phyloP scores from a whole-genome alignment of 371 early-diverging fungal genomes.

The Mucor plumbeus region DNA sequence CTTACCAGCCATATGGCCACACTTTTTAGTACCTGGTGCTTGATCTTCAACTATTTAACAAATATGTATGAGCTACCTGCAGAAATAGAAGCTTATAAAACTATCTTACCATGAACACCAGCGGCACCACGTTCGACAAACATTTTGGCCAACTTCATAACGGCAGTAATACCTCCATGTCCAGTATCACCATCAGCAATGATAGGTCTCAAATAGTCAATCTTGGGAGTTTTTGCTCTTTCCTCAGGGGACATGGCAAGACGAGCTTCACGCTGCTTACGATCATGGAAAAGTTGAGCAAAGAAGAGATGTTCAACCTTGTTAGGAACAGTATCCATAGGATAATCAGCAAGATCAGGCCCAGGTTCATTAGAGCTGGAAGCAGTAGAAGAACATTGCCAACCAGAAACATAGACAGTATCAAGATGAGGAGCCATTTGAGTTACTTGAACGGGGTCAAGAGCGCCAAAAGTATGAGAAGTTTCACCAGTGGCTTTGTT shows the following conservation, averaged over 20 bases:
- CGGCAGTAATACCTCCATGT: constrained; percentile 94
- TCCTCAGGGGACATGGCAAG: constrained; percentile 69
- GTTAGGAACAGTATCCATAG: constrained; percentile 98
- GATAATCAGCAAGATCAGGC: constrained; percentile 98
- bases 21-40: constrained; percentile 96
- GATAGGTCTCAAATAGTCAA: constrained; percentile 95
- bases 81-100: neutral
- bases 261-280: constrained; percentile 94
- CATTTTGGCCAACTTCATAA: constrained; percentile 94
- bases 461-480: constrained; percentile 93
- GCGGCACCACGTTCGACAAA: constrained; percentile 95
- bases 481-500: constrained; percentile 83
- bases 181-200: constrained; percentile 99
- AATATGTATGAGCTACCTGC: neutral
- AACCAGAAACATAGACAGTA: constrained; percentile 97
- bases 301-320: constrained; percentile 98
- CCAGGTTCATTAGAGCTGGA: constrained; percentile 98
- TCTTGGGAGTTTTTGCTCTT: constrained; percentile 74
- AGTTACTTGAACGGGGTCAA: constrained; percentile 94
- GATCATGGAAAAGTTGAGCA: constrained; percentile 98
- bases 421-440: constrained; percentile 98
- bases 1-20: constrained; percentile 99
- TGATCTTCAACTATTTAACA: constrained; percentile 84
- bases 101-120: constrained; percentile 74
- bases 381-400: constrained; percentile 98